Base-by-base conservation (phyloP, 1,284 basidiomycete genomes). In the Cutaneotrichosporon sp. region DNA sequence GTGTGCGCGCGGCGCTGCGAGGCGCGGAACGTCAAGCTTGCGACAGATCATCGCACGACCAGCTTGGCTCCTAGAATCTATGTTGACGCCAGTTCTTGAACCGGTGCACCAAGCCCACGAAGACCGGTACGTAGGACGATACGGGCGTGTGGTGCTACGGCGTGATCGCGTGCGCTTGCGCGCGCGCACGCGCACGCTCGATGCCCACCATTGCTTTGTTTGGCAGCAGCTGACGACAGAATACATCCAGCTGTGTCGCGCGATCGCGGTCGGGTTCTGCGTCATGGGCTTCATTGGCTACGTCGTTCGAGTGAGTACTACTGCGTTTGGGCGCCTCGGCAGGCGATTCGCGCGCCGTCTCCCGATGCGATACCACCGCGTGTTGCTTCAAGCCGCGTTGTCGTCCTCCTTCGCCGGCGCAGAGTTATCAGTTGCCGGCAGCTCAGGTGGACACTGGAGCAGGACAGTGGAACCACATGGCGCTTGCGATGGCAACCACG, bases 231-330 rank as follows among this genome's bases (percentile, higher is more conserved):
- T 54, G 20, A 55, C 43, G 20, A 14, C 72, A 96, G 92, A 97
- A 74, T 97, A 90, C 76, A 68, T 83, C 49, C 90, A 93, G 74
- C 92, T 97, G 63, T 94, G 86, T 78, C 85, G 85, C 72, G 92
- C 92, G 42, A 89, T 97, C 55, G 90, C 90, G 3, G 85, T 96
- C 61, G 92, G 92, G 17, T 97, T 97, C 69, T 88, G 84, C 50
- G 88, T 97, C 64, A 96, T 96, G 90, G 92, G 92, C n/a, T 49
- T 93, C 80, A 92, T 94, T 74, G 90, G 90, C 12, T 94, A 91
- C 78, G 86, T 94, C 70, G 90, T 94, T 62, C 93, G 93, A 77
- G 83, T 94, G 62, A 91, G 43, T 45, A 13, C 13, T n/a, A n/a
- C n/a, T n/a, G n/a, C n/a, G n/a, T n/a, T n/a, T n/a, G n/a, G n/a